These are phyloP conservation scores for Haberlea rhodopensis DNA, from an alignment of 257 asterid genomes.

Conservation along the genomic window DNA sequence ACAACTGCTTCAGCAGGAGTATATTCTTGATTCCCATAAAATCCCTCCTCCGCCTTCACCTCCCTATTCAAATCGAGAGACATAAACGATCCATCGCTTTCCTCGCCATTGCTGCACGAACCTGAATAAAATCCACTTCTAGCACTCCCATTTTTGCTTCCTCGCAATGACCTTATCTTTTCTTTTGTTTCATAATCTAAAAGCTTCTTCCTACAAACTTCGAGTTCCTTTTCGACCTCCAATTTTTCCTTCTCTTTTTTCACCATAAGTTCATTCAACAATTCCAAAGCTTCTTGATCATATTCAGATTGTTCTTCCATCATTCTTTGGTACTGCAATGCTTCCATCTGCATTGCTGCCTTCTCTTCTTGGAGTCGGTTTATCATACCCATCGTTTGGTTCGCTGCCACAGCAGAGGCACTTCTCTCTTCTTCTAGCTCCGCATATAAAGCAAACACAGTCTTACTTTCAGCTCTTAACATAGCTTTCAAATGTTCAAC, in stretches of 20 bases:
- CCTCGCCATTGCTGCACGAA: neutral
- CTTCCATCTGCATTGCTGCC: conserved; percentile 66
- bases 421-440: conserved; percentile 72
- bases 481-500: conserved; percentile 31
- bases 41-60: too few relatives aligned
- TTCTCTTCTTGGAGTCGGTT: conserved; percentile 65
- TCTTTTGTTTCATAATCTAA: conserved; percentile 41
- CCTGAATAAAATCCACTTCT: conserved; percentile 27
- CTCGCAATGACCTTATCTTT: conserved; percentile 29
- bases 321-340: conserved; percentile 69
- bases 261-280: conserved; percentile 54
- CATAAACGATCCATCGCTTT: neutral
- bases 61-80: too few relatives aligned
- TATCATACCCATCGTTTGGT: conserved; percentile 70
- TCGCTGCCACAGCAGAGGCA: conserved; percentile 58
- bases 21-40: conserved; percentile 26
- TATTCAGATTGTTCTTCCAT: conserved; percentile 83
- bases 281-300: conserved; percentile 75
- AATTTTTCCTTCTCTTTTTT: conserved; percentile 68
- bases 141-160: conserved; percentile 34
- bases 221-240: conserved; percentile 58
- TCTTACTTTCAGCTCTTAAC: conserved; percentile 40
- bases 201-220: conserved; percentile 35
- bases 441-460: conserved; percentile 40
- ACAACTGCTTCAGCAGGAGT: conserved; percentile 31